These are phyloP conservation scores for Kodamaea neixiangensis DNA, from an alignment of 805 yeast species.

Conservation along the genomic window DNA sequence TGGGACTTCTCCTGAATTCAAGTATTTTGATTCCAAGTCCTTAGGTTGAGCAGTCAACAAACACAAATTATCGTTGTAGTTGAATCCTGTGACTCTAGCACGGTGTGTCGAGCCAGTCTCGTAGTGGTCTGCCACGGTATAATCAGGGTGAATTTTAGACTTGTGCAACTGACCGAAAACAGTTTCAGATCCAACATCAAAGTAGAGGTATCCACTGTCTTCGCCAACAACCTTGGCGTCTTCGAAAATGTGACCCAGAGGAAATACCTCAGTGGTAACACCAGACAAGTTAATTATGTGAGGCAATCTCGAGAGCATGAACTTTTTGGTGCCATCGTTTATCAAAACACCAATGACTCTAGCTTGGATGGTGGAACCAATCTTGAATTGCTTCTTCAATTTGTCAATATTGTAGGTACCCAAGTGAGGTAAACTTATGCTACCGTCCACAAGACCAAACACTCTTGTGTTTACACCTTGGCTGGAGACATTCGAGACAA, in stretches of 20 bases:
- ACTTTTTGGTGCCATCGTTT: constrained; percentile 52
- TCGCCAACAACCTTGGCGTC: constrained; percentile 59
- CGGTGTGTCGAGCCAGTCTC: constrained; percentile 64
- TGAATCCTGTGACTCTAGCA: constrained; percentile 77
- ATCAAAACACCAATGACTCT: constrained; percentile 63
- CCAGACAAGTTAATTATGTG: constrained; percentile 44
- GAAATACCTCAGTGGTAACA: constrained; percentile 41
- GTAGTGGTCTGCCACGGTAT: constrained; percentile 49
- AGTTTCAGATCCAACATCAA: constrained; percentile 54
- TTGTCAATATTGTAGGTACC: constrained; percentile 43
- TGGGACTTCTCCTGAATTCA: constrained; percentile 72
- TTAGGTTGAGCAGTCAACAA: constrained; percentile 69
- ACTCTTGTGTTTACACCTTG: constrained; percentile 73
- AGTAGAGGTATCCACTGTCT: constrained; percentile 57
- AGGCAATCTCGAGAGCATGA: constrained; percentile 65
- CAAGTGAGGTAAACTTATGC: constrained; percentile 68
- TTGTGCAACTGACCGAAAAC: constrained; percentile 74
- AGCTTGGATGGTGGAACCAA: constrained; percentile 69
- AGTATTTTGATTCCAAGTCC: constrained; percentile 61
- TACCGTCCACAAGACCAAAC: constrained; percentile 73
- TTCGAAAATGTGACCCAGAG: constrained; percentile 72
- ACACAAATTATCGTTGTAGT: constrained; percentile 64
- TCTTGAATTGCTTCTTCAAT: constrained; percentile 61
- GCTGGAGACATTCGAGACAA: constrained; percentile 56
- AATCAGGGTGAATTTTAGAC: constrained; percentile 61